Base-by-base conservation (phyloP, 1,284 basidiomycete species). In the Austroboletus niveus region DNA sequence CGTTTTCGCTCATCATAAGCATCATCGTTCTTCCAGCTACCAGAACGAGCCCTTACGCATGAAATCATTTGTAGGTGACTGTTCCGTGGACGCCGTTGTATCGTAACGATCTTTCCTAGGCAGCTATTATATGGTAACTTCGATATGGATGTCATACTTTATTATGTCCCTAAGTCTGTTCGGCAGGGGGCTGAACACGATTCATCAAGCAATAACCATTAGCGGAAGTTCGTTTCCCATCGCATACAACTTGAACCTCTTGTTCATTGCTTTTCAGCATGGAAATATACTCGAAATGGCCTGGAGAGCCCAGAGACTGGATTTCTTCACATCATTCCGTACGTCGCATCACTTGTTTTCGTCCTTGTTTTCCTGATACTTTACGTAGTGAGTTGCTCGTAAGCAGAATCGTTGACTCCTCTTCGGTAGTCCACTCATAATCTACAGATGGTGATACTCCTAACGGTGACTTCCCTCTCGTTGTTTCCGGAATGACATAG, bases 301-400 rank as follows among this genome's bases (percentile, higher is more conserved):
- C 8, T 51, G 15, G 15, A 2, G 15, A 31, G 42, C 15, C 50
- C 22, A 5, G 22, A 12, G 7, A 15, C 12, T 9, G 15, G 12
- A 17, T 30, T 27, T 9, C 8, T 29, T 17, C 30, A 40, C 27
- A 7, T 15, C 20, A 31, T 39, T 20, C 35, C 48, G 48, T 49
- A 36, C 44, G 48, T 40, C 27, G 15, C 31, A 17, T 31, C 6
- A 6, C 31, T 8, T 32, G 11, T 27, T 15, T 17, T 24, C 12
- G 11, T 3, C 7, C 15, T 38, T 30, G 17, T n/a, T 17, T 32
- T 32, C 1, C 14, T 8, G 5, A 9, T 39, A 8, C 40, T 20
- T 9, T n/a, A 38, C 17, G 9, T 39, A 53, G 52, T 8, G 50
- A 53, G 7, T 17, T 53, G 8, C 7, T 53, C 9, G 52, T 52